Evolutionary conservation across 2,329 filamentous ascomycete genomes (phyloP).

Genomic region (Botrytis deweyae): DNA sequence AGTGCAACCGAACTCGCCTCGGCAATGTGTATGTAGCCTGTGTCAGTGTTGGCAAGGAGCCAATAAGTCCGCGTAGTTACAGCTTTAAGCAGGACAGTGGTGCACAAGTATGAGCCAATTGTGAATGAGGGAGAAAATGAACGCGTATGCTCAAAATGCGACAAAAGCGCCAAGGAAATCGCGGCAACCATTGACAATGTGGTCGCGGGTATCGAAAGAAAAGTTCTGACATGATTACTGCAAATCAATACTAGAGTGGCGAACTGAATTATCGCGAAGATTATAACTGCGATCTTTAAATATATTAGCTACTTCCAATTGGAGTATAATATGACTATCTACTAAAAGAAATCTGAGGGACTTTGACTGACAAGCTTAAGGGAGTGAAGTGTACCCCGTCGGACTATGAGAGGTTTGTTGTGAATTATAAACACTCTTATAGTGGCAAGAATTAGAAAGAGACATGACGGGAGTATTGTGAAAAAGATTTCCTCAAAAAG

Average conservation of each 20-base stretch:
- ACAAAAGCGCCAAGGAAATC: slow-evolving; percentile 27
- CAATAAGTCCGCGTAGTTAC: slow-evolving; percentile 29
- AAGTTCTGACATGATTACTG: not conserved
- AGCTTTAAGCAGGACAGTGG: slow-evolving; percentile 32
- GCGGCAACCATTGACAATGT: slow-evolving; percentile 26
- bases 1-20: slow-evolving; percentile 37
- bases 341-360: not conserved
- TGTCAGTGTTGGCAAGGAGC: slow-evolving; percentile 32
- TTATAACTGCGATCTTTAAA: not conserved
- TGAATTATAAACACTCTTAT: not conserved
- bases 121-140: slow-evolving; percentile 30
- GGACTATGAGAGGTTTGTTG: not conserved
- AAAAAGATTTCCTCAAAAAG: slow-evolving; percentile 31
- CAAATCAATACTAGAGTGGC: not conserved
- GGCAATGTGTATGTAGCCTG: slow-evolving; percentile 36
- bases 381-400: not conserved
- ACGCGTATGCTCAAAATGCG: slow-evolving; percentile 30
- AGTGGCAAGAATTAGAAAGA: slow-evolving; percentile 21
- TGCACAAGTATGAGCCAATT: slow-evolving; percentile 31
- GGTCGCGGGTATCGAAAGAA: slow-evolving; percentile 17
- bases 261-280: not conserved
- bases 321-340: not conserved
- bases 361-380: not conserved
- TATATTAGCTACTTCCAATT: not conserved
- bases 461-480: slow-evolving; percentile 26